Conservation (phyloP, 164 flowering plant genomes). For the Magnolia kwangsiensis region DNA sequence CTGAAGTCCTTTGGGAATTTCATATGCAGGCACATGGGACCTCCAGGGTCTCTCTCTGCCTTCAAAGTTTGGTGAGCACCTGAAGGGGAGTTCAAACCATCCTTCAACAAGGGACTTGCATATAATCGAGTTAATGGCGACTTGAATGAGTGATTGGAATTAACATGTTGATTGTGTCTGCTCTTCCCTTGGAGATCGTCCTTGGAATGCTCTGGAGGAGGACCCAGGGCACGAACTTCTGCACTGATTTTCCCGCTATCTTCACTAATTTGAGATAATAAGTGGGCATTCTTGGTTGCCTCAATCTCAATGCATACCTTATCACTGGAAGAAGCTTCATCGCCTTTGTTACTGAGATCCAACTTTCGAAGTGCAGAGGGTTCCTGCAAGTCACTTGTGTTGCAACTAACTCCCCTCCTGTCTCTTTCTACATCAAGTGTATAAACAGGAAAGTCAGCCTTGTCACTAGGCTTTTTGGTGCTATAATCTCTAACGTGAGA, state of each 20-base stretch:
- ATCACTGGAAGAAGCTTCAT: too few species aligned
- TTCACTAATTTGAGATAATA: too few species aligned
- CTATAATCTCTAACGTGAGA: slow-evolving; percentile 7
- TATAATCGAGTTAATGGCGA: slow-evolving; percentile 1
- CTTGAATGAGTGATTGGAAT: slow-evolving; percentile 4
- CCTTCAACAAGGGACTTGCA: slow-evolving; percentile 11
- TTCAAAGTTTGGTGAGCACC: neutral
- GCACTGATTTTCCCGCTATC: too few species aligned
- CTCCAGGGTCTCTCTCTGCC: neutral
- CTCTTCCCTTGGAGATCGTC: slow-evolving; percentile 1
- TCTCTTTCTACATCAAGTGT: neutral
- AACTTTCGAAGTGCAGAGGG: neutral
- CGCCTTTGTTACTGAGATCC: neutral
- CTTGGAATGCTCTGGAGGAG: neutral
- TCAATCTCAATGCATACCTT: too few species aligned
- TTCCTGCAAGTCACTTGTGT: neutral
- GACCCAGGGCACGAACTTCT: neutral
- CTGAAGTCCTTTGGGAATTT: slow-evolving; percentile 31
- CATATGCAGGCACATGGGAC: slow-evolving; percentile 21
- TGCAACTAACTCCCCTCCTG: neutral
- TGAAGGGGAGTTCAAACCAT: neutral
- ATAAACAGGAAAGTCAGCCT: neutral
- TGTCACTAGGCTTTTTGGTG: neutral
- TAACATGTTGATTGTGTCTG: neutral
- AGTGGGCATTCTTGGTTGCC: too few species aligned